A percentile compares a stretch with the other conserved stretches of the same genome.
Evolutionary conservation across 495 filamentous ascomycete species (phyloP).

Genomic region (Neurospora sp.): DNA sequence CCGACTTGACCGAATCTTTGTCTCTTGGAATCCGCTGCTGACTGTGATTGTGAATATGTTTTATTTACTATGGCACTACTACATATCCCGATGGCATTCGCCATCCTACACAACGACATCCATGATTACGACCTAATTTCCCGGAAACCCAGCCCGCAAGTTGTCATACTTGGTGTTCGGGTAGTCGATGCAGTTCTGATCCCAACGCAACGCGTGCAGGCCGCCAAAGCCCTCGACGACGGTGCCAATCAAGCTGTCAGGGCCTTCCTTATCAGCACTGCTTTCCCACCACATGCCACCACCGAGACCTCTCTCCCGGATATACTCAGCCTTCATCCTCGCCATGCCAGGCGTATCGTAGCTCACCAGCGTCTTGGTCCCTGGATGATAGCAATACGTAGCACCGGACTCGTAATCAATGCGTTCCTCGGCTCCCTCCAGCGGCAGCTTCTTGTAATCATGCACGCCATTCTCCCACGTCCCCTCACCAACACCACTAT

Average conservation of each 20-base stretch:
- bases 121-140: constrained; percentile 17
- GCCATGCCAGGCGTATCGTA: constrained; percentile 70
- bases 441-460: constrained; percentile 68
- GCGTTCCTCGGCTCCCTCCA: constrained; percentile 41
- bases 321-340: constrained; percentile 57
- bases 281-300: constrained; percentile 98
- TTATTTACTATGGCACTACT: neutral
- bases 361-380: constrained; percentile 53
- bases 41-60: neutral
- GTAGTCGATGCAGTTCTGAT: constrained; percentile 59
- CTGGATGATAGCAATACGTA: constrained; percentile 61
- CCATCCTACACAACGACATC: neutral
- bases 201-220: constrained; percentile 42
- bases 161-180: constrained; percentile 78
- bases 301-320: constrained; percentile 55
- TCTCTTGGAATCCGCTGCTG: neutral
- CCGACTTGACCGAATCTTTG: constrained; percentile 1
- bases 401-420: constrained; percentile 48
- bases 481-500: constrained; percentile 62
- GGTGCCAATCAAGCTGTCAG: constrained; percentile 59
- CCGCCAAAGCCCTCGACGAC: constrained; percentile 53
- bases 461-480: constrained; percentile 82
- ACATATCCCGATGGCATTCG: neutral
- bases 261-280: constrained; percentile 60
- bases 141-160: constrained; percentile 48